Evolutionary conservation across 768 basidiomycete species (phyloP).

Genomic region (Mycena galericulata): DNA sequence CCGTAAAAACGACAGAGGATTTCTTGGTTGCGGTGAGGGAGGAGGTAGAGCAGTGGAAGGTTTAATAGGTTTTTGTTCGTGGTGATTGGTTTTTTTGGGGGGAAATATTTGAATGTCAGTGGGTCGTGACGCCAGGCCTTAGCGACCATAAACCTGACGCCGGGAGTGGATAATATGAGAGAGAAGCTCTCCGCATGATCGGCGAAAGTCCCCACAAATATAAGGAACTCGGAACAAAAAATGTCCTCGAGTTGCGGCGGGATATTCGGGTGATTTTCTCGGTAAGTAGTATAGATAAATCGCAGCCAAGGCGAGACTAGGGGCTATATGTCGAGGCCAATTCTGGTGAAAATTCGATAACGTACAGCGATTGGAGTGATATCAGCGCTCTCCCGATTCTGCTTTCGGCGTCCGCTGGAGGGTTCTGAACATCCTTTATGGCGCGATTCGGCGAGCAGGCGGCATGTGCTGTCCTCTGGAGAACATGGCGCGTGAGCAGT

Average conservation of each 20-base stretch:
- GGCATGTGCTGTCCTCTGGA: neutral
- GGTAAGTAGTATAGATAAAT: slow-evolving; percentile 1
- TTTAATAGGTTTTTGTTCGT: too few species aligned
- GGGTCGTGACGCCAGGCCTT: slow-evolving; percentile 5
- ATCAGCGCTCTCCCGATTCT: slow-evolving; percentile 2
- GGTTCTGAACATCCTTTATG: neutral
- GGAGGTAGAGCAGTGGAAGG: slow-evolving; percentile 39
- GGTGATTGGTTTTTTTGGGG: too few species aligned
- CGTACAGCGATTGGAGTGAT: slow-evolving; percentile 1
- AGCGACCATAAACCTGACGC: neutral
- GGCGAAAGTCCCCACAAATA: slow-evolving; percentile 10
- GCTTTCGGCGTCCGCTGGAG: neutral
- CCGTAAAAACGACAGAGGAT: slow-evolving; percentile 47
- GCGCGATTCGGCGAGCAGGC: neutral
- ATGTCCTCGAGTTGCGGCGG: neutral
- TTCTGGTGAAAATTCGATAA: neutral
- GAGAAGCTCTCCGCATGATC: neutral
- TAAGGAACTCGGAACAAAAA: slow-evolving; percentile 8
- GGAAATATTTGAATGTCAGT: too few species aligned
- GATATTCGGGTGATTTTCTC: neutral
- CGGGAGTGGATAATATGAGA: slow-evolving; percentile 6
- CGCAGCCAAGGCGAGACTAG: neutral
- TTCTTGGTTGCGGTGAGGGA: slow-evolving; percentile 47
- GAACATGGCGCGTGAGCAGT: neutral
- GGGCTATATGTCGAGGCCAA: neutral